Evolutionary conservation across 1,284 basidiomycete species (phyloP), one percentile per base, ranked within the genome.

Genomic region (Leccinum pachyderme): DNA sequence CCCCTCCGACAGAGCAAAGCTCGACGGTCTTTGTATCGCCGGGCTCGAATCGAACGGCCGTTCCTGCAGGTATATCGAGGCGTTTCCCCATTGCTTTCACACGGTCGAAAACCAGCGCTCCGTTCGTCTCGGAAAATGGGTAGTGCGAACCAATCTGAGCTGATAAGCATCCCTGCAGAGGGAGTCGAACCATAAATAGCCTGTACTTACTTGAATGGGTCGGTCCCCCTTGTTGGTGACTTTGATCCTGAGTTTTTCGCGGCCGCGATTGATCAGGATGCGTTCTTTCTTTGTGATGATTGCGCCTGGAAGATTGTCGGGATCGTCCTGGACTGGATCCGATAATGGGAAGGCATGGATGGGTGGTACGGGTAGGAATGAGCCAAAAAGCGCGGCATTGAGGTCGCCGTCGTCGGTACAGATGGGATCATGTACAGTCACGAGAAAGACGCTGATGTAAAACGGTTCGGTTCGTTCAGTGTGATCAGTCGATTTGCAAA

Each of bases 41-140:
- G 0, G 97, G 96, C 69, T 99, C 97, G 69, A 99, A 99, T 18
- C 97, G 86, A 5, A 98, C 91, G 2, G 97, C 95, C 0, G 95
- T 98, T 7, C 94, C 96, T 0, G 97, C 89, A 0, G 95, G 78
- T 50, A 98, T 95, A 70, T 99, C 94, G 3, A 99, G 83, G 15
- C 91, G 83, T 65, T 84, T 94, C 4, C 91, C 92, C 57, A 95
- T 89, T 0, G 94, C 83, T 53, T 84, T 78, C 2, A 75, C 74
- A 13, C 97, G 86, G 72, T 98, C 94, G 64, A 99, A 98, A 2
- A 77, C 76, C 7, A 99, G 81, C 0, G 82, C 77, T 1, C 83
- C 74, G 73, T 99, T 99, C 13, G 90, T 90, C 74, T 98, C 95
- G 60, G 91, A 80, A 74, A 99, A 97, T 56, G 87, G 91, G 71